A percentile compares a stretch with the other conserved stretches of the same genome.
phyloP scores from a whole-genome alignment of 1,139 yeast species.

The Eremothecium cymbalariae region DNA sequence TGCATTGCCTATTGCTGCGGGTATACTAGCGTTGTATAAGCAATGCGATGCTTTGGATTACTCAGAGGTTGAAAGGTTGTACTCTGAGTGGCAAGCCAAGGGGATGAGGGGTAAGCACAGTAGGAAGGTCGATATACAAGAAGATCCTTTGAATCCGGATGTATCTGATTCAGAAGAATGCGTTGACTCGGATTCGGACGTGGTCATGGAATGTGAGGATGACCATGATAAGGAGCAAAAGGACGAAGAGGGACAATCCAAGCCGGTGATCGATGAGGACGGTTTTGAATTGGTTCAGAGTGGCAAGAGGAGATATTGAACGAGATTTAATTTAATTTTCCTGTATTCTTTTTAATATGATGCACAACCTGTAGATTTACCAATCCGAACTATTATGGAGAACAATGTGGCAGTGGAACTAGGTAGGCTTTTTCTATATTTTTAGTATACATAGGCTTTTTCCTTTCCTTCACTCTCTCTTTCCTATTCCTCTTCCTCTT shows the following conservation, averaged over 20 bases:
- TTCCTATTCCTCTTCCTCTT: too few relatives aligned
- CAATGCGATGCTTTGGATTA: conserved; percentile 51
- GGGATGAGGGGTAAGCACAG: conserved; percentile 35
- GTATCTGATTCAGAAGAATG: conserved; percentile 33
- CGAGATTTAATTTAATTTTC: not conserved
- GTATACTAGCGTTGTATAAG: conserved; percentile 56
- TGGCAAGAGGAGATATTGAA: conserved; percentile 40
- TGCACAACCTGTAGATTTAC: too few relatives aligned
- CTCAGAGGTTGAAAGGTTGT: conserved; percentile 49
- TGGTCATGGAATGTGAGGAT: too few relatives aligned
- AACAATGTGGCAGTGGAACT: too few relatives aligned
- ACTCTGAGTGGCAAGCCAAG: conserved; percentile 48
- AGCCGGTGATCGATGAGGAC: conserved; percentile 81
- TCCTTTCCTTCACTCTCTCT: too few relatives aligned
- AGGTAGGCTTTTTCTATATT: too few relatives aligned
- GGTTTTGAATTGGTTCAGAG: conserved; percentile 84
- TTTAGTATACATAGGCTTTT: too few relatives aligned
- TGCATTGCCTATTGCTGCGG: conserved; percentile 64
- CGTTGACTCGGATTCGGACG: conserved; percentile 40
- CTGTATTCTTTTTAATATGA: not conserved
- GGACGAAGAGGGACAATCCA: conserved; percentile 33
- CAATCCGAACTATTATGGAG: too few relatives aligned
- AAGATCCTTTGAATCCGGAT: conserved; percentile 57
- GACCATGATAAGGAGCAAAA: conserved; percentile 34
- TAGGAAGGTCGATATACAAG: conserved; percentile 36